Base-by-base conservation (phyloP, 202 grass and related monocot genomes). In the Bolboschoenoplectus hybrid region DNA sequence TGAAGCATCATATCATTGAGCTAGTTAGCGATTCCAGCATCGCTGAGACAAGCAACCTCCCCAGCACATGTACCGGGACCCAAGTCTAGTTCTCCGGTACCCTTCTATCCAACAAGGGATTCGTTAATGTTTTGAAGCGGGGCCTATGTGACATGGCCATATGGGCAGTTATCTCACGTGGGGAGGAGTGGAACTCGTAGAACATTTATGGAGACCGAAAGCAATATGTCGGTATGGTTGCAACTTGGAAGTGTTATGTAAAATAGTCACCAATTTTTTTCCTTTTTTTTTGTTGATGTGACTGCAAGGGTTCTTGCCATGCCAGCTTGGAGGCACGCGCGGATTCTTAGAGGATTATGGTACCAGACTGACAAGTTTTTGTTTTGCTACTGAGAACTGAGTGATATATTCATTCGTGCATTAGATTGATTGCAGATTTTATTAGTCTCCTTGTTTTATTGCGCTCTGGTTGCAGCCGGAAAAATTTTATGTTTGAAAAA, bases 1-100 rank as follows among this genome's bases (percentile, higher is more conserved):
- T 52, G 47, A 55, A 84, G 81, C 64, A 84, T 84, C 81, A 84
- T 53, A 84, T 84, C 34, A 84, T 84, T 70, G 81, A 67, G 65
- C 14, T 70, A 70, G 13, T 11, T 58, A 26, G 26, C 26, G 26
- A 17, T 58, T 67, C 45, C 81, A 39, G 46, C 64, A 50, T 55
- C 7, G 35, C 64, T 36, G 62, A 68, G 81, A 84, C 81, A 84
- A 41, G 45, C 63, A 57, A 84, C 81, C 66, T 84, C 63, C 49
- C 26, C 14, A 19, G 69, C 82, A 84, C 82, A 84, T 84, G 82
- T 84, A 84, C 65, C 82, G 64, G 82, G 63, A 52, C 82, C 82
- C 82, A 71, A 51, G 2, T 71, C 34, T 39, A 20, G 65, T 71
- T 51, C 26, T 46, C 62, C 47, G 47, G 64, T 71, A 84, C 65